phyloP scores from a whole-genome alignment of 305 asterid genomes.

The Caryopteris hybrid region DNA sequence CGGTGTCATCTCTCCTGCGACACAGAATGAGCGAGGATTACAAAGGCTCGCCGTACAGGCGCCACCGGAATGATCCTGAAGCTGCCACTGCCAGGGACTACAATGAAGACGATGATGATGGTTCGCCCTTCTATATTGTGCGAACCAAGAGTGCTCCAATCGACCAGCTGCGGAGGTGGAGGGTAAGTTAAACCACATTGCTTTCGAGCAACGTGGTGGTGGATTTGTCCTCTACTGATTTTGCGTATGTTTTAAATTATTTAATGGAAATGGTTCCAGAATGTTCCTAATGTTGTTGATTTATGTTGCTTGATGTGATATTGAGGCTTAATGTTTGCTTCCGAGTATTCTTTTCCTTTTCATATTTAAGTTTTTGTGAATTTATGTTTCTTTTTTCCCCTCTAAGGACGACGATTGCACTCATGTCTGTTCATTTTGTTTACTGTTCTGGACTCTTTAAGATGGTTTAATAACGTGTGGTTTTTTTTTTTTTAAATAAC shows the following conservation, averaged over 20 bases:
- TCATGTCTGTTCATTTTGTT: background rate
- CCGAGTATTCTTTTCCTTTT: background rate
- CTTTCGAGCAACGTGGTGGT: background rate
- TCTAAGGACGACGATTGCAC: no score
- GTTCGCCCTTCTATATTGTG: slow-evolving; percentile 57
- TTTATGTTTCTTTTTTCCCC: no score
- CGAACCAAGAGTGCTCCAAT: slow-evolving; percentile 81
- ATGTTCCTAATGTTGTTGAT: background rate
- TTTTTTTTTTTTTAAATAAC: background rate
- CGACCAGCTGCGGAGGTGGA: slow-evolving; percentile 71
- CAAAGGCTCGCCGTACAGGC: slow-evolving; percentile 57
- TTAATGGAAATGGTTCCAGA: background rate
- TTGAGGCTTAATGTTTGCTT: background rate
- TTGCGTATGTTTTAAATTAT: background rate
- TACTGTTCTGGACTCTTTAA: background rate
- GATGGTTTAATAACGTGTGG: background rate
- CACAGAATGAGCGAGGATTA: slow-evolving; percentile 37
- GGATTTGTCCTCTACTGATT: no score
- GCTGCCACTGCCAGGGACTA: slow-evolving; percentile 27
- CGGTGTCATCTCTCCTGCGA: slow-evolving; percentile 81
- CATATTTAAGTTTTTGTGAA: background rate
- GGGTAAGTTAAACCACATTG: slow-evolving; percentile 49
- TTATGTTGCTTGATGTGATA: background rate
- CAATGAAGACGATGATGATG: slow-evolving; percentile 39
- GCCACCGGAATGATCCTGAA: slow-evolving; percentile 59